These are phyloP conservation scores for Exophiala spinifera DNA, from an alignment of 2,329 filamentous ascomycete species.

Conservation along the genomic window DNA sequence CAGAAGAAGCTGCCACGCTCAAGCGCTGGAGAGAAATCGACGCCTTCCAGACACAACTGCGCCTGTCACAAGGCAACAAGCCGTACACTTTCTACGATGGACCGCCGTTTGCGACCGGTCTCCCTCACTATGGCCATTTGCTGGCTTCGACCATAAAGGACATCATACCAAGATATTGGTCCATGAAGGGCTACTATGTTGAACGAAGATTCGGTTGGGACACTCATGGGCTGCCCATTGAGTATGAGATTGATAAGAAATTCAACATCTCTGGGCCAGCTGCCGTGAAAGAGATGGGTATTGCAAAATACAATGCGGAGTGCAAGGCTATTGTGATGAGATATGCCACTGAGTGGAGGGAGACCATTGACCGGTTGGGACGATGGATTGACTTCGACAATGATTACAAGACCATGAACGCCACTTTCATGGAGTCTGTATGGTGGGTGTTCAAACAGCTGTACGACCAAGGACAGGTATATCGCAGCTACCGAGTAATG, in stretches of 20 bases:
- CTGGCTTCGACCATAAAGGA: conserved; percentile 89
- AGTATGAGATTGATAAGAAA: conserved; percentile 93
- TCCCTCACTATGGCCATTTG: conserved; percentile 66
- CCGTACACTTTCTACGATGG: conserved; percentile 96
- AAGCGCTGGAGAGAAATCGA: conserved; percentile 86
- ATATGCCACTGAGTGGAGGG: conserved; percentile 75
- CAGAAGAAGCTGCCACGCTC: conserved; percentile 83
- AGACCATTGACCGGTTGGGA: conserved; percentile 76
- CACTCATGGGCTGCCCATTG: conserved; percentile 82
- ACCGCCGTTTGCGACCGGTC: conserved; percentile 60
- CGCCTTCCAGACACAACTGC: conserved; percentile 83
- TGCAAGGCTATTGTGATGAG: conserved; percentile 86
- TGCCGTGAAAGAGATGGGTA: conserved; percentile 77
- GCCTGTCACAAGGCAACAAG: conserved; percentile 76
- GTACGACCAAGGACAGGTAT: conserved; percentile 78
- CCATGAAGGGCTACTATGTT: conserved; percentile 86
- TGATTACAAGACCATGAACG: conserved; percentile 92
- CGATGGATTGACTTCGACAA: conserved; percentile 94
- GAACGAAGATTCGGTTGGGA: conserved; percentile 89
- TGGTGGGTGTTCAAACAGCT: conserved; percentile 94
- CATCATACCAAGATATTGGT: conserved; percentile 88
- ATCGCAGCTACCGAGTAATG: conserved; percentile 82
- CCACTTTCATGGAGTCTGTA: conserved; percentile 81
- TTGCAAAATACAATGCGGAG: conserved; percentile 80
- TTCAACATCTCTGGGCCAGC: conserved; percentile 77